A percentile compares a stretch with the other conserved stretches of the same genome.
These are phyloP conservation scores for Serendipita indica DNA, from an alignment of 768 basidiomycete genomes.

Conservation along the genomic window DNA sequence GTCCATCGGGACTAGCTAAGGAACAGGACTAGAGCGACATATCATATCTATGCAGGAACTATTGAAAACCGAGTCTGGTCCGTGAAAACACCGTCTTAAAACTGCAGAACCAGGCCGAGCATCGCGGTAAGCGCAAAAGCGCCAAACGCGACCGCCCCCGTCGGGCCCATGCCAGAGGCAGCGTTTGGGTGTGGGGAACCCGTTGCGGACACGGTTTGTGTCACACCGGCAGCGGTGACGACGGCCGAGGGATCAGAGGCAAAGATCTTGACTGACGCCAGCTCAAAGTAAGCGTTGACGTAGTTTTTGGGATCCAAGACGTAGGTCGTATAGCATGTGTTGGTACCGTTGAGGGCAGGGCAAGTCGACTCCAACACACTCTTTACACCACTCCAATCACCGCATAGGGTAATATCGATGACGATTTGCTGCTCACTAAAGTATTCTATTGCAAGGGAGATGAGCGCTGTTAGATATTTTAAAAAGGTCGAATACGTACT, in stretches of 20 bases:
- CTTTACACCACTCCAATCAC: conserved; percentile 14
- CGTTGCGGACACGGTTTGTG: neutral
- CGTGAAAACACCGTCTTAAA: too few relatives aligned
- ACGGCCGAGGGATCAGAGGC: neutral
- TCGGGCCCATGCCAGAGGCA: neutral
- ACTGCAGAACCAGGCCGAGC: too few relatives aligned
- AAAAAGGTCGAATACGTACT: too few relatives aligned
- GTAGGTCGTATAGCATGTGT: conserved; percentile 55
- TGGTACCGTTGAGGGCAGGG: conserved; percentile 18
- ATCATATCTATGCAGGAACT: too few relatives aligned
- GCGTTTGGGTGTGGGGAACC: neutral
- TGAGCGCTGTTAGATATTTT: too few relatives aligned
- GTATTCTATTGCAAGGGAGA: too few relatives aligned
- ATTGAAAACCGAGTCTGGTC: too few relatives aligned
- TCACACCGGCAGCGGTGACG: neutral
- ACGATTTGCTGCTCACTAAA: conserved; percentile 22
- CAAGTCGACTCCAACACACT: conserved; percentile 10
- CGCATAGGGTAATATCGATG: conserved; percentile 15
- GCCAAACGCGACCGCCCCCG: too few relatives aligned
- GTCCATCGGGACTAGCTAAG: too few relatives aligned
- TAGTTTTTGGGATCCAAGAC: conserved; percentile 51
- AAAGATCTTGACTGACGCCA: conserved; percentile 42
- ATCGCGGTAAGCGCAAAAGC: too few relatives aligned
- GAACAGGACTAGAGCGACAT: too few relatives aligned
- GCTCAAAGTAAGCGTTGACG: conserved; percentile 57